These are phyloP conservation scores for Combretum micranthum DNA, from an alignment of 345 rosid genomes.

Conservation along the genomic window DNA sequence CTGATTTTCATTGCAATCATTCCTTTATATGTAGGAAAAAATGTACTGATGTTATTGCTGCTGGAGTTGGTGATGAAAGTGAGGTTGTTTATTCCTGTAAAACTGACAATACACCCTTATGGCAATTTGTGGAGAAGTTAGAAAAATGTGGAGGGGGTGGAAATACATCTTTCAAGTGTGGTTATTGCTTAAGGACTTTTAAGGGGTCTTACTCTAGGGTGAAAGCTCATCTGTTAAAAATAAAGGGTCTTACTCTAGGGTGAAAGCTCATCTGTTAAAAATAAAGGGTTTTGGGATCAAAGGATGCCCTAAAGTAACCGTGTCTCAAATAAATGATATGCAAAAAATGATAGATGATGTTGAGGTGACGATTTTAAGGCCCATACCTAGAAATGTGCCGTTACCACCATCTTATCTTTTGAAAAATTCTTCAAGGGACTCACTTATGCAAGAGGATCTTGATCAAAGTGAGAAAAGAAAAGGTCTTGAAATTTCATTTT, in stretches of 20 bases:
- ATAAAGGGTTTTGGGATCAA: not conserved
- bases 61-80: no score
- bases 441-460: not conserved
- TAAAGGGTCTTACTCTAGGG: not conserved
- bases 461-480: not conserved
- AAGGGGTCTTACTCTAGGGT: not conserved
- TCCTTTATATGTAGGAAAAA: no score
- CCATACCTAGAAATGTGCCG: no score
- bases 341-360: not conserved
- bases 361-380: not conserved
- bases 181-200: not conserved
- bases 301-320: not conserved
- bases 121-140: no score
- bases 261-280: not conserved
- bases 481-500: not conserved
- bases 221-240: not conserved
- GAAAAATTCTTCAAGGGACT: not conserved
- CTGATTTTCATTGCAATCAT: no score
- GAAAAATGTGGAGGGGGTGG: no score
- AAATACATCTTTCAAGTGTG: no score
- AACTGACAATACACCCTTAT: no score
- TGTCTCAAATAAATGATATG: not conserved
- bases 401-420: not conserved
- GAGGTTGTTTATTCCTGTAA: no score
- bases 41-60: no score